A percentile compares a stretch with the other conserved stretches of the same genome.
Conservation (phyloP, 2,329 filamentous ascomycete species). For the Fusarium nematophilum region DNA sequence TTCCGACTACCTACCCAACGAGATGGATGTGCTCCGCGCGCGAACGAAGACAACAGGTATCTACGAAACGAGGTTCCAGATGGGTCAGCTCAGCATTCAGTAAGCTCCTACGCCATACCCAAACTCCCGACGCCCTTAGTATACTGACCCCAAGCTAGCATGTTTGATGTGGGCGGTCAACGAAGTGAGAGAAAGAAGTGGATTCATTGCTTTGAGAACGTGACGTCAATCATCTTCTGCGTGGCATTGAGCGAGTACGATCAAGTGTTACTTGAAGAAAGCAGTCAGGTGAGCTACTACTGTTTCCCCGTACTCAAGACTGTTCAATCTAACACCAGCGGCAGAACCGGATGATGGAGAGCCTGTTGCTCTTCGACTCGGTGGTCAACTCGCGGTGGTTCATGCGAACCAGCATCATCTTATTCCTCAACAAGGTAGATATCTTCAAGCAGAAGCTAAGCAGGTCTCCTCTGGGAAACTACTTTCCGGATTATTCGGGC, state of each 20-base stretch:
- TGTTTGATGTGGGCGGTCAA: conserved; percentile 99
- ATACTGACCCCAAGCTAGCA: conserved; percentile 66
- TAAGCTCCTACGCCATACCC: conserved; percentile 60
- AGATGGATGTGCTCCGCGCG: conserved; percentile 94
- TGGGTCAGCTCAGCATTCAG: conserved; percentile 99
- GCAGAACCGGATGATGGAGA: conserved; percentile 99
- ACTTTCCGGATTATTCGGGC: conserved; percentile 97
- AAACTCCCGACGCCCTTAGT: not conserved
- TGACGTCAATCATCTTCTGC: conserved; percentile 99
- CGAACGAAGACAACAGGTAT: conserved; percentile 99
- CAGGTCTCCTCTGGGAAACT: conserved; percentile 89
- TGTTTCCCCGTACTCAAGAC: not conserved
- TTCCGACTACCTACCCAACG: conserved; percentile 88
- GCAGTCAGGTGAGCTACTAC: conserved; percentile 76
- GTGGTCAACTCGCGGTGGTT: conserved; percentile 99
- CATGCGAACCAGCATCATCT: conserved; percentile 97
- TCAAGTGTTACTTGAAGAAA: conserved; percentile 95
- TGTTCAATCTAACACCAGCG: conserved; percentile 15
- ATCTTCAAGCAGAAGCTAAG: conserved; percentile 95
- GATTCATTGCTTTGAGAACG: conserved; percentile 99
- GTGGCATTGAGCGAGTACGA: conserved; percentile 98
- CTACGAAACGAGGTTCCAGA: conserved; percentile 97
- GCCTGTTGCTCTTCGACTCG: conserved; percentile 93
- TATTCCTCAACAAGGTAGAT: conserved; percentile 99
- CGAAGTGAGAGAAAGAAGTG: conserved; percentile 98